phyloP scores from a whole-genome alignment of 129 eudicot species.

The Deinandra increscens region DNA sequence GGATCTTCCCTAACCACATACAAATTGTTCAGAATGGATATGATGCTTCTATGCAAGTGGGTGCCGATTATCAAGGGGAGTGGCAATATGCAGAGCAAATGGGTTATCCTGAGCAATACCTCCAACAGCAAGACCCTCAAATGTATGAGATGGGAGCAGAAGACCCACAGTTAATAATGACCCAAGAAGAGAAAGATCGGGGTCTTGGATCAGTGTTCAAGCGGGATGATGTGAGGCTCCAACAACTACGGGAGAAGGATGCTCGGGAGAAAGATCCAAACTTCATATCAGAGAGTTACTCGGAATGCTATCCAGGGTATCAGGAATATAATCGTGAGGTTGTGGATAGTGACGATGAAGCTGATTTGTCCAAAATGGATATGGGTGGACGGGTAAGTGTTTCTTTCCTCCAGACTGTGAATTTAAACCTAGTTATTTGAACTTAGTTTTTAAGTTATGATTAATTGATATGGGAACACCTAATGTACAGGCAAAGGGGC shows the following conservation, averaged over 20 bases:
- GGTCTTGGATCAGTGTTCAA: slow-evolving; percentile 98
- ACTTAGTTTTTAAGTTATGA: neutral
- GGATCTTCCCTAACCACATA: slow-evolving; percentile 1
- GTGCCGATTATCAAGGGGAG: slow-evolving; percentile 68
- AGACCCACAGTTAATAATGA: slow-evolving; percentile 80
- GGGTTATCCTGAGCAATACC: slow-evolving; percentile 78
- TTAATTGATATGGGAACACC: neutral
- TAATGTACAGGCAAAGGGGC: slow-evolving; percentile 75
- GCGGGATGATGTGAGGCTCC: slow-evolving; percentile 91
- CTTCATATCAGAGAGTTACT: slow-evolving; percentile 92
- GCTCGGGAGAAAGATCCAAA: slow-evolving; percentile 99
- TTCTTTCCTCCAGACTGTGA: neutral
- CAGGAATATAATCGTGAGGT: slow-evolving; percentile 96
- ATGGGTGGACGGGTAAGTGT: slow-evolving; percentile 97
- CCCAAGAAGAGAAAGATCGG: slow-evolving; percentile 97
- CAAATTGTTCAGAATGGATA: slow-evolving; percentile 60
- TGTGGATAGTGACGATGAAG: slow-evolving; percentile 96
- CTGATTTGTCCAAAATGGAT: slow-evolving; percentile 93
- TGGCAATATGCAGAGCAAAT: slow-evolving; percentile 92
- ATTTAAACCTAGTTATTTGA: neutral
- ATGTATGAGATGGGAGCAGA: slow-evolving; percentile 47
- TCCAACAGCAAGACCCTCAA: slow-evolving; percentile 66
- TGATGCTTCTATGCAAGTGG: slow-evolving; percentile 66
- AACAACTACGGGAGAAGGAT: slow-evolving; percentile 88
- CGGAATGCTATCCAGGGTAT: slow-evolving; percentile 97